Base-by-base conservation (phyloP, 163 green algal genomes). In the Dunaliella salina region DNA sequence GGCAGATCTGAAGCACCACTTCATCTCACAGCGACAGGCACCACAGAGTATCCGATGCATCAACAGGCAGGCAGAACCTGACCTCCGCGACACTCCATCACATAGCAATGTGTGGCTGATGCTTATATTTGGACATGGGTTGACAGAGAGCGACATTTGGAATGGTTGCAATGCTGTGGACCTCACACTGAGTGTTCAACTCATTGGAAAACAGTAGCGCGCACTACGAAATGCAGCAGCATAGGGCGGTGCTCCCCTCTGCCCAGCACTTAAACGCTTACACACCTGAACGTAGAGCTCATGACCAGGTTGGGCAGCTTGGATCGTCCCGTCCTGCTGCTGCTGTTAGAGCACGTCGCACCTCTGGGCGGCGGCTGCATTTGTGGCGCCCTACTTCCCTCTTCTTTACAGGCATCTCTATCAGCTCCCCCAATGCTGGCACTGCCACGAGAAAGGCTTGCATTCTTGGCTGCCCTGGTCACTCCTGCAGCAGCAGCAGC, bases 231-330 rank as follows among this genome's bases (percentile, higher is more conserved):
- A 75, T 29, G 24, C 63, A 75, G 22, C 22, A 5, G 20, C 63
- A 75, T 12, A 75, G 22, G 24, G 22, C 22, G 20, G 63, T 29
- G 4, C 63, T 3, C 63, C 22, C 63, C 63, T 29, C 63, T 30
- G 22, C 4, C 11, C 4, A 5, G 24, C 63, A 75, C 63, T 3
- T 12, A 75, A 5, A 8, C 63, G 20, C 63, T 29, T 12, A 75
- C 63, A 5, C 63, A 75, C 63, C 79, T 46, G 79, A 82, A 82
- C 30, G 79, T 33, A 50, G 79, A 26, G 33, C 32, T 82, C 79
- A 82, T 82, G 32, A 82, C 79, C 30, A 82, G 33, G 79, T 82
- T 82, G 24, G 79, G 32, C 1, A 33, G 20, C 79, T 82, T 33
- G 35, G 33, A 82, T 0, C 32, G 33, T 33, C 30, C 32, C 13